phyloP scores from a whole-genome alignment of 208 protist genomes.

The Acanthamoeba triangularis region DNA sequence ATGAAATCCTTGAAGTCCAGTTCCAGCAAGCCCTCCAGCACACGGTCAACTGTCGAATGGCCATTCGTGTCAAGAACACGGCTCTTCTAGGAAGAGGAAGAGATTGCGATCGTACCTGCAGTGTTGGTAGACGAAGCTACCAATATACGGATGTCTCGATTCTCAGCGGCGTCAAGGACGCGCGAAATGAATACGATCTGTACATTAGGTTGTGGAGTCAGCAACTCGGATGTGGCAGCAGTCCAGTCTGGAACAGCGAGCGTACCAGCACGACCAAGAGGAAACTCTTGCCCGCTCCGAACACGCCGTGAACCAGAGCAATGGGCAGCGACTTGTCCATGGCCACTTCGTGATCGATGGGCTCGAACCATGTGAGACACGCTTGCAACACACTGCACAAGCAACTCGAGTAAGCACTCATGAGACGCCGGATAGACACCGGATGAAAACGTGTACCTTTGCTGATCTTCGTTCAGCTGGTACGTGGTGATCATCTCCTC shows the following conservation, averaged over 20 bases:
- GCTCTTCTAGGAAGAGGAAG: not conserved
- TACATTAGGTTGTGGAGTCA: not conserved
- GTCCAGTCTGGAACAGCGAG: not conserved
- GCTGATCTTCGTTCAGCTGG: slow-evolving; percentile 70
- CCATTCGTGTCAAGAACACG: not conserved
- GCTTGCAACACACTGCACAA: slow-evolving; percentile 63
- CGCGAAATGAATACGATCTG: slow-evolving; percentile 80
- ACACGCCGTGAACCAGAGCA: slow-evolving; percentile 90
- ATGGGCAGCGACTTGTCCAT: slow-evolving; percentile 48
- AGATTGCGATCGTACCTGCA: slow-evolving; percentile 67
- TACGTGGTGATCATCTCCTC: slow-evolving; percentile 74
- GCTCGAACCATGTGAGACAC: slow-evolving; percentile 70
- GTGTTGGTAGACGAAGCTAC: slow-evolving; percentile 89
- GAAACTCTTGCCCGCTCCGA: slow-evolving; percentile 90
- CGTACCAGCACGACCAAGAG: slow-evolving; percentile 75
- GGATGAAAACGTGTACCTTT: not conserved
- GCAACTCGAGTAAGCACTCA: too few species aligned
- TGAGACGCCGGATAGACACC: not conserved
- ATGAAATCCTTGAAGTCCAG: slow-evolving; percentile 88
- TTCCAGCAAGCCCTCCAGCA: slow-evolving; percentile 86
- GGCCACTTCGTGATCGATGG: slow-evolving; percentile 36
- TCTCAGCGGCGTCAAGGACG: slow-evolving; percentile 65
- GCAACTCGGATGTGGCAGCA: too few species aligned
- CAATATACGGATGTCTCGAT: slow-evolving; percentile 82
- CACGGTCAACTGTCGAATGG: slow-evolving; percentile 83